Base-by-base conservation (phyloP, 495 filamentous ascomycete species). In the Arthonia radiata region DNA sequence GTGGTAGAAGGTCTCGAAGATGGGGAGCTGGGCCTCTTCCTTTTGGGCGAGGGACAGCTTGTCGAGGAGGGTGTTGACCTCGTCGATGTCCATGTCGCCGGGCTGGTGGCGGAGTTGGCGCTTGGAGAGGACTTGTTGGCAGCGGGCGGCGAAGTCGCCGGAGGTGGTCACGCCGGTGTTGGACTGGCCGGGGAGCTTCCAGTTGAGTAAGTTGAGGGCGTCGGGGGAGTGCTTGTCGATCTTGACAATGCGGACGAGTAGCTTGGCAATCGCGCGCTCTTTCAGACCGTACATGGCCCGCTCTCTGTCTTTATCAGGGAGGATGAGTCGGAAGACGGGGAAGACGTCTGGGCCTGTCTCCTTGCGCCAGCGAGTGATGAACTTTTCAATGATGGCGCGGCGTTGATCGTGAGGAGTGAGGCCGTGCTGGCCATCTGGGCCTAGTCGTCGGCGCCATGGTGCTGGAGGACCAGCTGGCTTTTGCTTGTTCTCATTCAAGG, bases 221-320 rank as follows among this genome's bases (percentile, higher is more conserved):
- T 97, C 86, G 32, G 90, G 80, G 2, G 76, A 82, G 37, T 80
- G 68, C 44, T 71, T 77, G 50, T 82, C 73, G 40, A 97, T 90
- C 44, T 82, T 86, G 64, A 92, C 75, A 18, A 89, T 59, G 36
- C 76, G 77, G 18, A 94, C 77, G 4, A 94, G 53, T 22, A 97
- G 47, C 37, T 76, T 90, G 3, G 70, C 82, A 30, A 94, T 82
- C 10, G 64, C 64, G 45, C 75, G 80, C 52, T 97, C 86, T 45
- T 94, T 94, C 16, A 97, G 57, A 3, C 82, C 77, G 39, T 97
- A 97, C 64, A 91, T 81, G 18, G 75, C 72, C 18, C 86, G 64
- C 32, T 94, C 82, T 17, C 82, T 61, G 40, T 97, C 86, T 41
- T 90, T 90, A 37, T 83, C 78, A 0, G 81, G 79, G n/a, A 91